Percentiles rank a stretch among this genome's conserved stretches.
Conservation (phyloP, 2,329 filamentous ascomycete genomes). For the Fusarium bactridioides region DNA sequence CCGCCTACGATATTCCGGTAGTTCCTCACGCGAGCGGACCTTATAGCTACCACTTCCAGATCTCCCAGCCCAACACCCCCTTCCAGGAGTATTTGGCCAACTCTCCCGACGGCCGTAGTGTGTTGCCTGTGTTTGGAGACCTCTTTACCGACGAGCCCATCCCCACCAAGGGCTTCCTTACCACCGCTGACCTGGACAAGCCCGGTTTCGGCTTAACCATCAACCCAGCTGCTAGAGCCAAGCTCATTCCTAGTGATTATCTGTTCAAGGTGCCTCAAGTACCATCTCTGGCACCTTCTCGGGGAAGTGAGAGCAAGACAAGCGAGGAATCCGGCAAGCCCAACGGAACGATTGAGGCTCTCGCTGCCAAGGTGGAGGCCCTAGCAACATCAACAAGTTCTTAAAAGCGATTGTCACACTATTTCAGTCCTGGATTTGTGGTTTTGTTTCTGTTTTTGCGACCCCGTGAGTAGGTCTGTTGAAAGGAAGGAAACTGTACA, state of each 20-base stretch:
- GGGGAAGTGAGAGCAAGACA: slow-evolving; percentile 29
- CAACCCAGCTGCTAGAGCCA: slow-evolving; percentile 75
- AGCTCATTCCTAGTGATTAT: slow-evolving; percentile 77
- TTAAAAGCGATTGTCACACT: not conserved
- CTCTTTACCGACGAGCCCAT: slow-evolving; percentile 92
- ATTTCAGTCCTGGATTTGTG: not conserved
- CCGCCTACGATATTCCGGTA: slow-evolving; percentile 92
- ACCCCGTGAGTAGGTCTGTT: not conserved
- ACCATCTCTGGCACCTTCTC: slow-evolving; percentile 51
- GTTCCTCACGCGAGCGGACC: slow-evolving; percentile 94
- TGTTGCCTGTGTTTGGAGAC: slow-evolving; percentile 90
- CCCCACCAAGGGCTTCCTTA: slow-evolving; percentile 81
- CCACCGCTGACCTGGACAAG: slow-evolving; percentile 81
- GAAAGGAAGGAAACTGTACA: not conserved
- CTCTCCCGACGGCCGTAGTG: slow-evolving; percentile 87
- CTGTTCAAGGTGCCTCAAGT: slow-evolving; percentile 74
- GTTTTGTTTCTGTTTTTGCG: not conserved
- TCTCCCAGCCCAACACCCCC: slow-evolving; percentile 90
- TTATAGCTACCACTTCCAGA: slow-evolving; percentile 96
- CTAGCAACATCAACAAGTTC: slow-evolving; percentile 38
- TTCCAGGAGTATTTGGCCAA: slow-evolving; percentile 98
- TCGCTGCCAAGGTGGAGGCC: slow-evolving; percentile 48
- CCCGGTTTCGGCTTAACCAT: slow-evolving; percentile 90
- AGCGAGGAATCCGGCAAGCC: slow-evolving; percentile 18
- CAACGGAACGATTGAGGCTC: slow-evolving; percentile 43